Base-by-base conservation (phyloP, 2,329 filamentous ascomycete genomes). In the Colletotrichum spinosum region DNA sequence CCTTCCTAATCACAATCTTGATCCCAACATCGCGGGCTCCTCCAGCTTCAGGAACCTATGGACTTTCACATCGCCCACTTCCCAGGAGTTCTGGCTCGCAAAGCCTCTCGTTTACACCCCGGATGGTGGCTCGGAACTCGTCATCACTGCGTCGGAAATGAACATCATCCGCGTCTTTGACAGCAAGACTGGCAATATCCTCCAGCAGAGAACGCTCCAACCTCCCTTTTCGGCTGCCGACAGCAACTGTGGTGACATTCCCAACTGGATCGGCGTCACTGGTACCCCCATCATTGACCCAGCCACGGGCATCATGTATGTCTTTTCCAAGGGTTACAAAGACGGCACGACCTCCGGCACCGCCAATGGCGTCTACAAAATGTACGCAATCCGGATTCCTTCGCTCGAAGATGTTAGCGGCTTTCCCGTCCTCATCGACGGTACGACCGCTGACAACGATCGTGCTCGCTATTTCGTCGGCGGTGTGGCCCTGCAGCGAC, bases 401-500 rank as follows among this genome's bases (percentile, higher is more conserved):
- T 77, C 76, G 6, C 69, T 83, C 8, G 69, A 73, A 34, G 78
- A 81, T 52, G 71, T 77, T 25, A 59, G 72, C 9, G 73, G 74
- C 7, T 84, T 80, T 65, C 82, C 82, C 0, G 73, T 81, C n/a
- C 63, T 78, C 17, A 72, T 84, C 25, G 81, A 84, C 69, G 81
- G 81, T 6, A 68, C 73, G 17, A 72, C 74, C 25, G 79, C 80
- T n/a, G 80, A 82, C 56, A 83, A 83, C 63, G 81, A 83, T 65
- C 69, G 73, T 8, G 70, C 75, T 1, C 78, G 79, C 61, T 81
- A 80, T 45, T 83, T 84, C 67, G 72, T 81, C 42, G 81, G 80
- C 6, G 82, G 82, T 2, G 76, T 79, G 6, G 75, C 83, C 34
- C 73, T 83, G 51, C 82, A 84, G 70, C 74, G 80, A 15, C 78